Base-by-base conservation (phyloP, 1,284 basidiomycete species). In the Leccinum solheimii region DNA sequence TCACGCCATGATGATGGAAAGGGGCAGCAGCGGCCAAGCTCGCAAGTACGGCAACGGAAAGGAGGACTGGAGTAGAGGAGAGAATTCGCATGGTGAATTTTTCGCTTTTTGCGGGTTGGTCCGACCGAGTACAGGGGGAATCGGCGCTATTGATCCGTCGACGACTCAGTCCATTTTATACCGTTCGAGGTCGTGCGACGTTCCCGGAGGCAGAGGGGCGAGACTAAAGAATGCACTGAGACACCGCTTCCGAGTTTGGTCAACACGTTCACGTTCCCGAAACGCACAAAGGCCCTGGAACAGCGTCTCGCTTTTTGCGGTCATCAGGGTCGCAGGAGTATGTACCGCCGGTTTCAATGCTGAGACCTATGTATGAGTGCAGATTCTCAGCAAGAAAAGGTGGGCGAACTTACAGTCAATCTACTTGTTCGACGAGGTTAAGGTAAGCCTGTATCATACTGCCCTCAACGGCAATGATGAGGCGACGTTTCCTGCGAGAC, bases 361-460 rank as follows among this genome's bases (percentile, higher is more conserved):
- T 38, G 36, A 38, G 11, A 36, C 55, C 5, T 57, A 32, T 10
- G 19, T n/a, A 56, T 67, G 2, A 69, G 52, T 13, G 53, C 7
- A n/a, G 27, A 27, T 59, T 56, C 48, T 23, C 11, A 16, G 8
- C 26, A 43, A 50, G 5, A 50, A 9, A 34, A 54, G 5, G 23
- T n/a, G 5, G 32, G 14, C 7, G 8, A 27, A 72, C 84, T 77
- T 68, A 86, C 86, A 74, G 66, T 89, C 88, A 52, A 90, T 77
- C 68, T 90, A 86, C 81, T 74, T 90, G 87, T 30, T 83, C 78
- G 10, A 79, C 78, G n/a, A n/a, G n/a, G n/a, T n/a, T n/a, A n/a
- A n/a, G 71, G 64, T 87, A 88, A 1, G 83, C 73, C 80, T 83
- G 55, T 49, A 51, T 27, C 54, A 26, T 13, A 13, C 11, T 34